Conservation (phyloP, 192 early-diverging fungal genomes). For the Chytriomyces sp. region DNA sequence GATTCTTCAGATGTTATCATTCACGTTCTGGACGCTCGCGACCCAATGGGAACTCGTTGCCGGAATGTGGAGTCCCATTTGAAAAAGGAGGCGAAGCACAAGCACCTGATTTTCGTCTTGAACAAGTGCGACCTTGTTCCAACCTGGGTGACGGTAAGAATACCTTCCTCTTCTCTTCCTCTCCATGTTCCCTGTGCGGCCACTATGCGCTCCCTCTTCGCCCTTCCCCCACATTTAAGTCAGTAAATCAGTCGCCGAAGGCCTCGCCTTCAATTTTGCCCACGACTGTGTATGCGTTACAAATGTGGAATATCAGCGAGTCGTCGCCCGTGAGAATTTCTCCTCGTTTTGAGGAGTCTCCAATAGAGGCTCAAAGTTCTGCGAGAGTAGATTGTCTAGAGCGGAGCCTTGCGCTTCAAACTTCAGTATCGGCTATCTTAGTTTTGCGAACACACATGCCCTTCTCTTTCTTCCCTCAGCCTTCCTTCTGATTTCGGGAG, state of each 20-base stretch:
- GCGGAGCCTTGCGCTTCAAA: conserved; percentile 15
- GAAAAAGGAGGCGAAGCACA: conserved; percentile 91
- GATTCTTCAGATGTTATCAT: conserved; percentile 93
- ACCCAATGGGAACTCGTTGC: conserved; percentile 96
- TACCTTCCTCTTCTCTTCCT: background rate
- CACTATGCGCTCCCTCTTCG: background rate
- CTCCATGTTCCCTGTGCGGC: background rate
- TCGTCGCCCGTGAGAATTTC: conserved; percentile 36
- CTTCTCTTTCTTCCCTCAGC: background rate
- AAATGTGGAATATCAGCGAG: conserved; percentile 55
- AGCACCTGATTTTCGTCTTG: conserved; percentile 93
- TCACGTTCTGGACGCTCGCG: conserved; percentile 97
- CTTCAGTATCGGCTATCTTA: conserved; percentile 37
- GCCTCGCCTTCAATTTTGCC: conserved; percentile 5
- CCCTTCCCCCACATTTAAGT: conserved; percentile 57
- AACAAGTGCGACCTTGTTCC: conserved; percentile 99
- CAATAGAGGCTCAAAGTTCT: conserved; percentile 23
- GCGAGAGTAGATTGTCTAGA: conserved; percentile 43
- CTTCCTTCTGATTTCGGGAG: background rate
- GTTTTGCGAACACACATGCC: conserved; percentile 48
- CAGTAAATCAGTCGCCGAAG: conserved; percentile 41
- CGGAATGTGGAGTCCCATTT: conserved; percentile 88
- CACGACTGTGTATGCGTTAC: conserved; percentile 49
- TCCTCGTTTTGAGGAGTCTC: conserved; percentile 56
- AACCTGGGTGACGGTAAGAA: conserved; percentile 92